Evolutionary conservation across 495 filamentous ascomycete genomes (phyloP).

Genomic region (Umbilicaria muhlenbergii): DNA sequence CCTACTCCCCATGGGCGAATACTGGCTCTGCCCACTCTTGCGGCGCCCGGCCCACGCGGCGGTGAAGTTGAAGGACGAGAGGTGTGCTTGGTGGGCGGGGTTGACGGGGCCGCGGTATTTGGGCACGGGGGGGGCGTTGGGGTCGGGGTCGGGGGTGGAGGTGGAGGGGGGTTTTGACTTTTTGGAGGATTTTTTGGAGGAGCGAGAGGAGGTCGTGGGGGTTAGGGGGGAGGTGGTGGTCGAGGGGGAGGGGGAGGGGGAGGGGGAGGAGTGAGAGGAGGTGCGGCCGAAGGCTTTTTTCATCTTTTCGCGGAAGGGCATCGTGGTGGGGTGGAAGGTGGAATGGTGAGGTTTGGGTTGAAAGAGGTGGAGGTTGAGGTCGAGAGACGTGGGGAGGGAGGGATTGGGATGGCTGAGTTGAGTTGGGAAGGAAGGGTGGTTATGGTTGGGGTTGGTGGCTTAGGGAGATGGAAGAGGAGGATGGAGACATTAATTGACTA

Average conservation of each 20-base stretch:
- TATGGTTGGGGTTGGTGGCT: no score
- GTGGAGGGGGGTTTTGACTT: constrained; percentile 16
- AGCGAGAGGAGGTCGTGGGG: constrained; percentile 7
- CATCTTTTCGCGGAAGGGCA: constrained; percentile 31
- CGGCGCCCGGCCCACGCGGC: constrained; percentile 21
- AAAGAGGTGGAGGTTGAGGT: no score
- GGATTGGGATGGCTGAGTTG: no score
- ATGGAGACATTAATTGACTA: no score
- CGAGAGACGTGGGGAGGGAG: no score
- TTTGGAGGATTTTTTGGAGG: constrained; percentile 7
- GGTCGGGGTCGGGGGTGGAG: constrained; percentile 28
- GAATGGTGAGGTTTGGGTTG: no score
- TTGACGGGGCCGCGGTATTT: constrained; percentile 38
- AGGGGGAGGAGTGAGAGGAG: constrained; percentile 3
- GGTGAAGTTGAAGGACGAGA: constrained; percentile 35
- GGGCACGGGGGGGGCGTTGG: constrained; percentile 23
- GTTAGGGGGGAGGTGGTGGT: constrained; percentile 16
- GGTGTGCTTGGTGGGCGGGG: constrained; percentile 29
- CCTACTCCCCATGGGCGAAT: constrained; percentile 14
- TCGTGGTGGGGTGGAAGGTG: constrained; percentile 2
- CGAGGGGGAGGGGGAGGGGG: constrained; percentile 14
- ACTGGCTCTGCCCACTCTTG: constrained; percentile 10
- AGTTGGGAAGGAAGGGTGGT: no score
- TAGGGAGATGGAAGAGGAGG: no score
- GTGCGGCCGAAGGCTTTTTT: constrained; percentile 8